Base-by-base conservation (phyloP, 108 stramenopile species). In the Chaetoceros muelleri region DNA sequence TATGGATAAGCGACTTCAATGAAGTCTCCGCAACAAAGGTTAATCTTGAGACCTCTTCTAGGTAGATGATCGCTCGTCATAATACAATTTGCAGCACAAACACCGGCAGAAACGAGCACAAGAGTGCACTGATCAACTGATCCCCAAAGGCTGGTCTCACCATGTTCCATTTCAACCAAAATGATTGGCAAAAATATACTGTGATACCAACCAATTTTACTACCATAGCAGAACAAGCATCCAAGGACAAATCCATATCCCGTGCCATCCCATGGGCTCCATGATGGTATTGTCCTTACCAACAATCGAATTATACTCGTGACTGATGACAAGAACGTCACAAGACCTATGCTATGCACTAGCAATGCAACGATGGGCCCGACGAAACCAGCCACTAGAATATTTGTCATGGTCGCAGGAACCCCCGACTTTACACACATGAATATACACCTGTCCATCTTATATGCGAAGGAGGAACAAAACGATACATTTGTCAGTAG, bases 1-100 rank as follows among this genome's bases (percentile, higher is more conserved):
- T 52, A 81, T 13, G 89, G 89, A 74, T 90, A 90, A n/a, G 80
- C 82, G 1, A 77, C 85, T 67, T 90, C 89, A 24, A 90, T 70
- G 44, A 90, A 87, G 62, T 87, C 89, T 1, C 89, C 89, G 58
- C 71, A 90, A 20, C 80, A 57, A 17, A 90, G 23, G 64, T 90
- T 90, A 27, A 79, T 82, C 24, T 55, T 44, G 1, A 90, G 48
- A 26, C 81, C 89, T 56, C 82, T 57, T 44, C 62, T 58, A 55
- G 23, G 60, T 52, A 21, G 40, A 28, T 20, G 31, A 29, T 1
- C 51, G 23, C 23, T 31, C 1, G 29, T 20, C 13, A 52, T 27
- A 20, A 82, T 1, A 25, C 76, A 29, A 53, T 75, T 76, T 28
- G 55, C 85, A 30, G 76, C 65, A 52, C 85, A 87, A 30, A 87